These are phyloP conservation scores for Alternaria brassicicola DNA, from an alignment of 2,329 filamentous ascomycete species.

Conservation along the genomic window DNA sequence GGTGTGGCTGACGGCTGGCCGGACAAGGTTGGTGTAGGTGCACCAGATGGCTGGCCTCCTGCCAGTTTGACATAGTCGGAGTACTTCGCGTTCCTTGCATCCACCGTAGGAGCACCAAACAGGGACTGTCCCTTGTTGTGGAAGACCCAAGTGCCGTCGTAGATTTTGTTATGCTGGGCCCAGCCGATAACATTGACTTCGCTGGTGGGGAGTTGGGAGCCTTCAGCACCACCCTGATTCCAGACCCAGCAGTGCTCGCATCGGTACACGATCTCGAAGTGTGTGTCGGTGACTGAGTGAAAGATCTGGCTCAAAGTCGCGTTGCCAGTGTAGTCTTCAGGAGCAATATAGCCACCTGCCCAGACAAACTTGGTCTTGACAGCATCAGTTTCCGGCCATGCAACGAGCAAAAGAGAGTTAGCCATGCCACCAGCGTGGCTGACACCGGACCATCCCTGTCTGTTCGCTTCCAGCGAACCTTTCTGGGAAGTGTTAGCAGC, in stretches of 20 bases:
- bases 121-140: conserved; percentile 64
- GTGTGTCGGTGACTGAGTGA: conserved; percentile 61
- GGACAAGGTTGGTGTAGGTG: conserved; percentile 31
- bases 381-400: conserved; percentile 33
- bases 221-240: conserved; percentile 51
- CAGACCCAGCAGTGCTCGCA: conserved; percentile 60
- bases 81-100: conserved; percentile 55
- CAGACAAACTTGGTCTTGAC: conserved; percentile 44
- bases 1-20: conserved; percentile 28
- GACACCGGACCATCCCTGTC: conserved; percentile 47
- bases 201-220: conserved; percentile 45
- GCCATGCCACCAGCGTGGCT: conserved; percentile 48
- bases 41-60: conserved; percentile 25
- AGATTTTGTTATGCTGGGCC: conserved; percentile 56
- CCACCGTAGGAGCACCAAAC: conserved; percentile 56
- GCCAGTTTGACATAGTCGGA: conserved; percentile 49
- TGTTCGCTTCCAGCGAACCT: conserved; percentile 35
- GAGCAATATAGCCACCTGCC: conserved; percentile 62
- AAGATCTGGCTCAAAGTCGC: conserved; percentile 67
- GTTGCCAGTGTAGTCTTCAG: conserved; percentile 65
- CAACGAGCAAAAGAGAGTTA: conserved; percentile 42
- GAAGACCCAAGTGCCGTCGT: conserved; percentile 51
- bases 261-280: conserved; percentile 69
- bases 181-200: conserved; percentile 60
- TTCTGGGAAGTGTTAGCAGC: conserved; percentile 29